Conservation (phyloP, 768 basidiomycete species). For the Calocera cornea region DNA sequence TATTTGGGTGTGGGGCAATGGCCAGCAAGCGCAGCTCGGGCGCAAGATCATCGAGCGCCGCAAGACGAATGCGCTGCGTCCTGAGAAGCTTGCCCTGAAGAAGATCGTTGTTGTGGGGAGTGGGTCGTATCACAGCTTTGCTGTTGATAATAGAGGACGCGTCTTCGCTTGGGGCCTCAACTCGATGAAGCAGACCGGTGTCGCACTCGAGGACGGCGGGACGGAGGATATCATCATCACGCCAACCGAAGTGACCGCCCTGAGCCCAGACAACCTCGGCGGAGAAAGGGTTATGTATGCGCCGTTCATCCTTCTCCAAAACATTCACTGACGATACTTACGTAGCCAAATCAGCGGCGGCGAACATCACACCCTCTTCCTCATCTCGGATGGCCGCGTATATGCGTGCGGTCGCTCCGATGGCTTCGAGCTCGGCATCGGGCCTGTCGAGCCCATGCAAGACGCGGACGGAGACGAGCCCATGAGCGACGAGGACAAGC, state of each 20-base stretch:
- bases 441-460: constrained; percentile 29
- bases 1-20: constrained; percentile 81
- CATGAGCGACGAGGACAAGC: background rate
- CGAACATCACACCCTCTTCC: constrained; percentile 81
- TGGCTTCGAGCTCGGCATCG: constrained; percentile 63
- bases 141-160: constrained; percentile 65
- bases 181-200: constrained; percentile 55
- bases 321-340: background rate
- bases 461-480: constrained; percentile 18
- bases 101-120: constrained; percentile 61
- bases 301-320: background rate
- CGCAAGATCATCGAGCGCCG: constrained; percentile 78
- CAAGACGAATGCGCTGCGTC: constrained; percentile 77
- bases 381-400: constrained; percentile 69
- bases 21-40: constrained; percentile 82
- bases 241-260: constrained; percentile 33
- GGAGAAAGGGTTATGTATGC: constrained; percentile 25
- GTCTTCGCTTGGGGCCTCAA: constrained; percentile 98
- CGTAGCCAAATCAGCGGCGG: constrained; percentile 56
- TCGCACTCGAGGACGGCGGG: constrained; percentile 32
- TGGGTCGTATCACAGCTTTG: constrained; percentile 80
- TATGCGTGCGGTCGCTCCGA: constrained; percentile 79
- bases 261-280: constrained; percentile 23
- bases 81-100: constrained; percentile 73
- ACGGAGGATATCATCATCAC: constrained; percentile 33